Evolutionary conservation across 805 yeast species (phyloP), one percentile per base, ranked within the genome.

Genomic region (Candida ulmi): DNA sequence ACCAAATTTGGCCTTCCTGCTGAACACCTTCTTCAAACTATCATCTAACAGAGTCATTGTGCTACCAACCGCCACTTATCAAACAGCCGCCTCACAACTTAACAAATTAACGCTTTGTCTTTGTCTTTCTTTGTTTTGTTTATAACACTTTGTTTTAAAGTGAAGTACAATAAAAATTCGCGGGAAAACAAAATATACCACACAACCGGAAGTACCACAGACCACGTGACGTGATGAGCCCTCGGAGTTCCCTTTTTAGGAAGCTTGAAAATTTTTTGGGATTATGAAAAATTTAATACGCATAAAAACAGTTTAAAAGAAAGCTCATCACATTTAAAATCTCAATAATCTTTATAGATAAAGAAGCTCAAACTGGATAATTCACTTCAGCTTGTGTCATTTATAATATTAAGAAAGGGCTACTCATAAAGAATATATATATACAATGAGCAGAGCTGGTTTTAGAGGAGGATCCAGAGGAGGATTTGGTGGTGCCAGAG

Each of bases 401-500:
- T 29, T 26, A 8, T n/a, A n/a, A n/a, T n/a, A n/a, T n/a, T n/a
- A n/a, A n/a, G n/a, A n/a, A n/a, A n/a, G n/a, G n/a, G 28, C 28
- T 5, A 11, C n/a, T 8, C 28, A 26, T 26, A 9, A 26, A 13
- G 5, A 26, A 19, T 19, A 8, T 8, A n/a, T 17, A 30, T 4
- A 30, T 6, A 31, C 7, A 34, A 67, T 67, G 72, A 66, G 42
- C n/a, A 34, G 81, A 65, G 83, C 83, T 40, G 81, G 81, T 37
- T 73, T 68, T 58, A 58, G 79, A 55, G 82, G 34, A 12, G n/a
- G 86, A n/a, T n/a, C n/a, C 45, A 67, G 74, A 50, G 83, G 87
- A 45, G 86, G 88, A 50, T 69, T 73, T 49, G 77, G 83, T 52
- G 80, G 82, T 46, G 72, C 76, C 50, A 70, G 79, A 55, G 58